Evolutionary conservation across 176 grass and related monocot genomes (phyloP), one percentile per base, ranked within the genome.

Genomic region (Lolium multiflorum): DNA sequence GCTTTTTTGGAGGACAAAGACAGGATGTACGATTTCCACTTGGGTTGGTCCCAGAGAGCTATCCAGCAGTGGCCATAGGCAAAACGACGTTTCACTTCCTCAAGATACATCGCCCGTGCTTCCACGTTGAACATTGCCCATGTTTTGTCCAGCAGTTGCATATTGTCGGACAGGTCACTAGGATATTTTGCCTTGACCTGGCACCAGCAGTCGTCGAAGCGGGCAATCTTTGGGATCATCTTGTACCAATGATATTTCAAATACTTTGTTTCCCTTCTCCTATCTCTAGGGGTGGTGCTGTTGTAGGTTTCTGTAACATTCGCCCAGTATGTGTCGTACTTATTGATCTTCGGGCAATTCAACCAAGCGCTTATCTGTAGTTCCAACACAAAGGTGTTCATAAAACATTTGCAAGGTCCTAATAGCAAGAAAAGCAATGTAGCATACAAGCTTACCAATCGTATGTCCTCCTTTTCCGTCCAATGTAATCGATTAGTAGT

Each of bases 81-180:
- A 55, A 88, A 88, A 26, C 67, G 3, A 62, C 77, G 63, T 61
- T 88, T 88, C 16, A n/a, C 74, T 78, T 83, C 52, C 39, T 78
- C 81, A 18, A 76, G 71, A 52, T 88, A 88, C 37, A 77, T 76
- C 3, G 78, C 72, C 6, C 43, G 43, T 71, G 86, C 86, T 78
- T 88, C 80, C 25, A 70, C 39, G 0, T 71, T 49, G 67, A 61
- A 83, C 43, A 83, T 88, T 22, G 35, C 64, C 87, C 87, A 88
- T 78, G 74, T 83, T 60, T 78, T 78, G 44, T 88, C 87, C 81
- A 83, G 78, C 73, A 62, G 62, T 71, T 79, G 87, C 87, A 88
- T 43, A 68, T 68, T 68, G 4, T 69, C 81, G 18, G 87, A 88
- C 43, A 78, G 73, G 41, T 25, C 52, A 41, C 54, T 71, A 35